Evolutionary conservation across 169 alveolate genomes (phyloP), one percentile per base, ranked within the genome.

Genomic region (Eimeria maxima): DNA sequence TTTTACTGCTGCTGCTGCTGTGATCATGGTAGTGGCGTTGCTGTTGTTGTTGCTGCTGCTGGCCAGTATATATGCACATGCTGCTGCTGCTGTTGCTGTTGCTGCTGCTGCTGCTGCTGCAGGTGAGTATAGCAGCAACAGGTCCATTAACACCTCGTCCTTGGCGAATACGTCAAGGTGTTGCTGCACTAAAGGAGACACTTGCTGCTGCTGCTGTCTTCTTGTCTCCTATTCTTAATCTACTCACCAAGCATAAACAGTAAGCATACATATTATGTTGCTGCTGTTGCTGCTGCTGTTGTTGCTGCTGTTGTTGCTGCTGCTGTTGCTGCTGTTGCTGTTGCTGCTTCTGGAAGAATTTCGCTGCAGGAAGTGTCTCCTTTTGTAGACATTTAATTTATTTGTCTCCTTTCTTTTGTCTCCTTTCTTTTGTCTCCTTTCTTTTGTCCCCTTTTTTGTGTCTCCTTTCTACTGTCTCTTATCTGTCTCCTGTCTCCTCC

Each of bases 91-190:
- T 50, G 57, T 11, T 50, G 57, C 57, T 50, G 57, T 50, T 27
- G 63, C 88, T 78, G 57, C 57, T 78, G 88, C 88, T 38, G 88
- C 67, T 78, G 88, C 88, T 78, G 88, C 88, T 50, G 63, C 90
- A 90, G 95, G 90, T 90, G 53, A 55, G 95, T 65, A 27, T 90
- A 8, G 95, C 83, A 3, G 95, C 95, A 22, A 38, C 90, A 38
- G 95, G 95, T 38, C 90, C 83, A 13, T 22, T 90, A 22, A 83
- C 90, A 44, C 83, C 57, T 14, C 80, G 95, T 24, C 95, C 53
- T 24, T 90, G 95, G 95, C 95, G 95, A 42, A 90, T 90, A 11
- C 67, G 95, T 18, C 90, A 83, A 20, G 95, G 90, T 45, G 44
- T 89, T 5, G 73, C 80, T 57, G 83, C 95, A 24, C 33, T 90